Conservation (phyloP, 176 grass and related monocot species). For the Eleusine indica region DNA sequence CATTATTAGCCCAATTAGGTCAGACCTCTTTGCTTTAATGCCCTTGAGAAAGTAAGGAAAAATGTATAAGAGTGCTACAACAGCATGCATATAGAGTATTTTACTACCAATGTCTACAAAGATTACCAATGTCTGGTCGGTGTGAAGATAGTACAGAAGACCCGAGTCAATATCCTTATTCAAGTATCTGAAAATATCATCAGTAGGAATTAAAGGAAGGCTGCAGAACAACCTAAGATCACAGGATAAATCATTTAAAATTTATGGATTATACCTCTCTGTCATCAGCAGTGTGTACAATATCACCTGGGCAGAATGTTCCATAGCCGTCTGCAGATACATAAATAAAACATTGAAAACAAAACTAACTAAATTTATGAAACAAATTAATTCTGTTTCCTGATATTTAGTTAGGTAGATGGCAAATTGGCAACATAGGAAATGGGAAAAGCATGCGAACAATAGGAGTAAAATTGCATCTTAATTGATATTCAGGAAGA, state of each 20-base stretch:
- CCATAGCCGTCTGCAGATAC: conserved; percentile 66
- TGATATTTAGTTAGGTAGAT: background rate
- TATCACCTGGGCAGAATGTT: conserved; percentile 93
- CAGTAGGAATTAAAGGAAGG: conserved; percentile 23
- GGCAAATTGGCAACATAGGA: conserved; percentile 1
- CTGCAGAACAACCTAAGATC: conserved; percentile 31
- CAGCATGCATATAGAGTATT: conserved; percentile 32
- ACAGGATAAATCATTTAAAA: conserved; percentile 21
- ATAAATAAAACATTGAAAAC: conserved; percentile 28
- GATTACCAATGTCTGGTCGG: conserved; percentile 85
- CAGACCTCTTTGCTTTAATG: conserved; percentile 82
- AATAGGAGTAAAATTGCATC: conserved; percentile 9
- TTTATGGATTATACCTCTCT: conserved; percentile 65
- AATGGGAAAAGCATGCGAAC: background rate
- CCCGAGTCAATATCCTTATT: conserved; percentile 79
- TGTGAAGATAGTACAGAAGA: conserved; percentile 96
- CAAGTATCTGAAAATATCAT: conserved; percentile 74
- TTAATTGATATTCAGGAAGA: conserved; percentile 26
- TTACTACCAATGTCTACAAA: conserved; percentile 34
- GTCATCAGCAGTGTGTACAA: conserved; percentile 91
- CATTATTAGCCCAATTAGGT: conserved; percentile 92
- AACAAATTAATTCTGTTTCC: background rate
- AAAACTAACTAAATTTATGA: conserved; percentile 31
- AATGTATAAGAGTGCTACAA: conserved; percentile 30
- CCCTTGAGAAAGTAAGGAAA: conserved; percentile 58